Evolutionary conservation across 2,329 filamentous ascomycete genomes (phyloP).

Genomic region (Xylaria sp.): DNA sequence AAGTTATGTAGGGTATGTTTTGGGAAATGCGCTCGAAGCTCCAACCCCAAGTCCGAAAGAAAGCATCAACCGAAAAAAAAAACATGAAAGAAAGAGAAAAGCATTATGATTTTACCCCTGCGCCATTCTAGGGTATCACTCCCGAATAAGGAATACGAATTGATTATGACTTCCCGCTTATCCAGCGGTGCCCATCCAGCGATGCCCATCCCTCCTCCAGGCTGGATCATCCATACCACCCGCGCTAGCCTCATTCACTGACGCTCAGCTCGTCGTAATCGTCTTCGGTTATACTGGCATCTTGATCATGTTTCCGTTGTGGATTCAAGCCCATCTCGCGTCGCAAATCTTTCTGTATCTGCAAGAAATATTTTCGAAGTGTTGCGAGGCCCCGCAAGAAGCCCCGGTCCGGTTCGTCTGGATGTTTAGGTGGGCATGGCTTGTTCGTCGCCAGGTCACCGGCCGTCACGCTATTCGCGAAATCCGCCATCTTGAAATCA

Average conservation of each 20-base stretch:
- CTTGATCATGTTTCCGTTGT: slow-evolving; percentile 29
- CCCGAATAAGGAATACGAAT: slow-evolving; percentile 25
- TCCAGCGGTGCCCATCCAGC: slow-evolving; percentile 3
- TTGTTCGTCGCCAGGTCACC: slow-evolving; percentile 70
- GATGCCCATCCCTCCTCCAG: not conserved
- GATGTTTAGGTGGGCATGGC: slow-evolving; percentile 80
- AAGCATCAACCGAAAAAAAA: slow-evolving; percentile 5
- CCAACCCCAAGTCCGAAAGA: slow-evolving; percentile 1
- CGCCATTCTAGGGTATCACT: slow-evolving; percentile 37
- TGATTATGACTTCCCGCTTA: slow-evolving; percentile 12
- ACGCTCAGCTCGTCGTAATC: slow-evolving; percentile 33
- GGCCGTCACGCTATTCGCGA: slow-evolving; percentile 94
- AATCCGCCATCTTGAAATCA: slow-evolving; percentile 97
- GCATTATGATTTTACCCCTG: slow-evolving; percentile 16
- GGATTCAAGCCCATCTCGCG: slow-evolving; percentile 53
- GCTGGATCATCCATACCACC: not conserved
- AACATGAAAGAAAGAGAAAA: slow-evolving; percentile 12
- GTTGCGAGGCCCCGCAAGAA: slow-evolving; percentile 85
- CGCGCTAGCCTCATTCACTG: slow-evolving; percentile 33
- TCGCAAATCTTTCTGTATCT: slow-evolving; percentile 80
- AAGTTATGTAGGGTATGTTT: slow-evolving; percentile 27
- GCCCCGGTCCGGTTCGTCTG: slow-evolving; percentile 80
- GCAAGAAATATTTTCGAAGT: slow-evolving; percentile 81
- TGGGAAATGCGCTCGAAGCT: slow-evolving; percentile 14
- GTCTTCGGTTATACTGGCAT: slow-evolving; percentile 34